Evolutionary conservation across 257 asterid species (phyloP), one percentile per base, ranked within the genome.

Genomic region (Asclepias syriaca): DNA sequence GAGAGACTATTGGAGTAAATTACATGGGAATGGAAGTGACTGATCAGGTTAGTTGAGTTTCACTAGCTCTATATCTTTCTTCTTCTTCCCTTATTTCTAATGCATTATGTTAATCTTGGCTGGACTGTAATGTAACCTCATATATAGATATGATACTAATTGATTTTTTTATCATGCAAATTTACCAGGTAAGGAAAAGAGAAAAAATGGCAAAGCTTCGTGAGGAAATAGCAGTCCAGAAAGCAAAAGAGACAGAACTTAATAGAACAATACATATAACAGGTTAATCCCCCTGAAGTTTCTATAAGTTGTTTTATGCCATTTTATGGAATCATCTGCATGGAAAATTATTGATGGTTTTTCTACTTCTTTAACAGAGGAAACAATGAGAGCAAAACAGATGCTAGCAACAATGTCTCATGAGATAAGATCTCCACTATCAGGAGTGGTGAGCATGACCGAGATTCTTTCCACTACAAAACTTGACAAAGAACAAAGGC

Each of bases 381-480:
- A 92, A 80, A 88, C 96, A 3, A 92, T 92, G 96, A 81, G 98
- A 49, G 98, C 97, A 37, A 92, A 92, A 65, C 96, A 92, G 83
- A 92, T 92, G 98, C 87, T 92, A 48, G 98, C 98, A 48, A 92
- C 98, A 19, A 92, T 92, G 98, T 90, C 98, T 51, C 98, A 92
- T 65, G 98, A 92, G 89, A 92, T 92, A 84, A 76, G 98, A 72
- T 92, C 98, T 69, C 98, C 98, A 50, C 75, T 92, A 43, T 90
- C 98, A 9, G 98, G 98, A 73, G 98, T 92, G 10, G 94, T 92
- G 54, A 83, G 98, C 94, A 89, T 92, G 90, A 89, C 96, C 0
- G 96, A 92, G 81, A 90, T 92, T 76, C 98, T 92, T 66, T 82
- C 94, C 55, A 87, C 89, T 34, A 88, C 98, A 27, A 84, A 79